Base-by-base conservation (phyloP, 345 rosid species). In the Clarkia xantiana region DNA sequence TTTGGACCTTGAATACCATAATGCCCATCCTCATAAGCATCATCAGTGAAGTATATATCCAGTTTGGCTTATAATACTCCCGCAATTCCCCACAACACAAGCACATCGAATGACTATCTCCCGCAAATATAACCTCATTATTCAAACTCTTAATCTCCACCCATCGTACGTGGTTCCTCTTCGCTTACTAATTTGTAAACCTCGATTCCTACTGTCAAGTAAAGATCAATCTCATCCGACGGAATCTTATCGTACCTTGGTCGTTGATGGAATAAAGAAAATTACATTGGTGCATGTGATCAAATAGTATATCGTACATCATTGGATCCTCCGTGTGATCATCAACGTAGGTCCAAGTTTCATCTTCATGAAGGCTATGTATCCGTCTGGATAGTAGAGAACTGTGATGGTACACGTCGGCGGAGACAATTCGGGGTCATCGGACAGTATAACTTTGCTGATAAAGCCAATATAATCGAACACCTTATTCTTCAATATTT, bases 91-190 rank as follows among this genome's bases (percentile, higher is more conserved):
- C n/a, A 18, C 46, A 43, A n/a, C 17, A 10, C 17, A 7, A 34
- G 0, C 9, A 51, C 25, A 0, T 52, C 15, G 0, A 52, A 5
- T 12, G 5, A 14, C 18, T 18, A 40, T 40, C 18, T 34, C 2
- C 14, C 0, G 19, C 43, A 13, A 18, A 52, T 17, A 13, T 22
- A 13, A 19, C 19, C 55, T 52, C 36, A 15, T 52, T 18, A 22
- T 39, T 0, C 1, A 42, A 46, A 23, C 47, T 41, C 0, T n/a
- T 19, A 13, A 18, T 39, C 15, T 51, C 55, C 0, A 39, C 0
- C 4, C 45, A 51, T 25, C 44, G n/a, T 18, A 6, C 25, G 19
- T 4, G 22, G 15, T 40, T 20, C 54, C 16, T n/a, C 25, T 12
- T 17, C 40, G 5, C 42, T 40, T 14, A 20, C 9, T n/a, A 20